Base-by-base conservation (phyloP, 805 yeast genomes). In the Teunomyces lycoperdinae region DNA sequence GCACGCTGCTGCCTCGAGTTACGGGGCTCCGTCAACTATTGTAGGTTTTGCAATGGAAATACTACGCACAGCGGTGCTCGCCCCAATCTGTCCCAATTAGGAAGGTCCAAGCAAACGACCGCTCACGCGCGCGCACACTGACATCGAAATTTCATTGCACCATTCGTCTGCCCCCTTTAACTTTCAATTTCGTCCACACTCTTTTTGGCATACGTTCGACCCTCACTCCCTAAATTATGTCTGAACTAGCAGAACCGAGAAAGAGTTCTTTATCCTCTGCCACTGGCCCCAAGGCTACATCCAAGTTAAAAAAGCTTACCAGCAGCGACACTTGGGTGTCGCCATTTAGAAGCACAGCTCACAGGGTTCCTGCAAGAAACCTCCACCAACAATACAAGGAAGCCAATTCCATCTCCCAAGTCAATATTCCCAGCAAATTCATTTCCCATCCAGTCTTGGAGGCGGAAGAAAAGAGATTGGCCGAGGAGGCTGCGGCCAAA, bases 401-500 rank as follows among this genome's bases (percentile, higher is more conserved):
- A 11, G 58, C 58, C 36, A 72, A 71, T 56, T 55, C 59, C 29
- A 64, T 72, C 42, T 58, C 60, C 24, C 58, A 61, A 27, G 51
- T 73, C 34, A 63, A 55, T 35, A 74, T 73, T 24, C 77, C 77
- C 27, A 65, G 64, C 58, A 71, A 70, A 54, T 73, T 69, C 48
- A 56, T 74, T 6, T 24, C 41, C 17, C 41, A 38, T 24, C 41
- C 41, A 26, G 26, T 29, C 6, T 38, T 38, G 41, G 41, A 38
- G 17, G 41, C 41, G 2, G 41, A 38, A 26, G 29, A 38, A 9
- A 24, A 38, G 26, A 44, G 45, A 41, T 44, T 50, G 16, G 42
- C 34, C 24, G 24, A 33, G 36, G 36, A 33, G 13, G 13, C 16
- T 16, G 36, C 16, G 2, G 16, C 33, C 9, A 24, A 35, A 5